These are phyloP conservation scores for Aspergillus proliferans DNA, from an alignment of 2,329 filamentous ascomycete species.

Conservation along the genomic window DNA sequence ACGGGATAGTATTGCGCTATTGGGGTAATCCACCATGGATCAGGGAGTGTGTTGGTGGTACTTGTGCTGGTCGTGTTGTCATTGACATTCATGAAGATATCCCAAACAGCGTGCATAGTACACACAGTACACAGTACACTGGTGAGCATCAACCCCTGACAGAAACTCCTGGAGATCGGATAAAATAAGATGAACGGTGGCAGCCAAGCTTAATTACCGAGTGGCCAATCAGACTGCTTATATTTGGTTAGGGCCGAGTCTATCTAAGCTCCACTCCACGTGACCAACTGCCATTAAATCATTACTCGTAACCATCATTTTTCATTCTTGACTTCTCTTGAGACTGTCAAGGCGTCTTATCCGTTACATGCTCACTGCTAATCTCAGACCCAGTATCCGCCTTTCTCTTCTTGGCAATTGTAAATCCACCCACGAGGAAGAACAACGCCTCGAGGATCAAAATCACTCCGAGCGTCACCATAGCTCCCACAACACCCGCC, in stretches of 20 bases:
- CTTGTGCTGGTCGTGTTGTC: no score
- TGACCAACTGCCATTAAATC: background rate
- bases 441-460: constrained; percentile 50
- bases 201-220: no score
- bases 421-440: constrained; percentile 52
- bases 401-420: constrained; percentile 50
- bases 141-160: background rate
- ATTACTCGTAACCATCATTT: background rate
- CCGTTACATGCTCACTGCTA: background rate
- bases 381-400: background rate
- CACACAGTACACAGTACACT: constrained; percentile 2
- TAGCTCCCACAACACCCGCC: constrained; percentile 73
- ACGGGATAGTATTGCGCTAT: no score
- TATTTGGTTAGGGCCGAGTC: no score
- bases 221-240: no score
- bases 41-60: no score
- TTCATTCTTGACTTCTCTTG: background rate
- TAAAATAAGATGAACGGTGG: no score
- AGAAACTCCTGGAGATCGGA: background rate
- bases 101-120: no score
- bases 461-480: constrained; percentile 62
- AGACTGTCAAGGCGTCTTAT: background rate
- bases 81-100: no score
- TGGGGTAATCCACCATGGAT: no score
- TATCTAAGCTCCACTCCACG: no score